Evolutionary conservation across 2,329 filamentous ascomycete species (phyloP).

Genomic region (Colletotrichum coccodes): DNA sequence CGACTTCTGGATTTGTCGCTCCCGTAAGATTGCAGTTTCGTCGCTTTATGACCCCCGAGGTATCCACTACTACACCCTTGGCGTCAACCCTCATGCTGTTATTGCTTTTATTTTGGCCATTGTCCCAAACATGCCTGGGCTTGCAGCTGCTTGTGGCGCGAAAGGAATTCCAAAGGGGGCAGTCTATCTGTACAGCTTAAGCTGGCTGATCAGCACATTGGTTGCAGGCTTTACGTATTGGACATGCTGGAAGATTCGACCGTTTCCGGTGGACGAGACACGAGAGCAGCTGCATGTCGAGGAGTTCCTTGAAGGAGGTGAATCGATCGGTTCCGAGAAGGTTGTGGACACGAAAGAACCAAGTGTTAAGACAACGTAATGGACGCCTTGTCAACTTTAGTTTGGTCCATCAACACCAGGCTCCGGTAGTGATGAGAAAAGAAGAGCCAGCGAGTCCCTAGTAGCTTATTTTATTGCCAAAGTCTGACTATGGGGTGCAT

Average conservation of each 20-base stretch:
- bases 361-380: background rate
- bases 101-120: slow-evolving; percentile 43
- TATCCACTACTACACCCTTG: slow-evolving; percentile 53
- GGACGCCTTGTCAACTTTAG: background rate
- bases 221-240: slow-evolving; percentile 31
- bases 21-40: slow-evolving; percentile 45
- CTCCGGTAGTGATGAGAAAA: background rate
- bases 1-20: slow-evolving; percentile 51
- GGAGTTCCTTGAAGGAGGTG: background rate
- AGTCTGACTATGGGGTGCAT: background rate
- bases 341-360: background rate
- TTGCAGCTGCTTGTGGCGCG: slow-evolving; percentile 33
- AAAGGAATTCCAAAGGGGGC: slow-evolving; percentile 35
- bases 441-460: too few species aligned
- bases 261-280: slow-evolving; percentile 1
- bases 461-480: background rate
- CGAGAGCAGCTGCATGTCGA: slow-evolving; percentile 8
- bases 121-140: slow-evolving; percentile 38
- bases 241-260: slow-evolving; percentile 10
- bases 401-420: too few species aligned
- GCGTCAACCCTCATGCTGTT: slow-evolving; percentile 43
- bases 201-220: slow-evolving; percentile 36
- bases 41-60: slow-evolving; percentile 48
- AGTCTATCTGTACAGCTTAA: slow-evolving; percentile 36
- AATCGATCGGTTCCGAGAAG: background rate